Evolutionary conservation across 2,329 filamentous ascomycete genomes (phyloP).

Genomic region (Tympanopsis confertula): DNA sequence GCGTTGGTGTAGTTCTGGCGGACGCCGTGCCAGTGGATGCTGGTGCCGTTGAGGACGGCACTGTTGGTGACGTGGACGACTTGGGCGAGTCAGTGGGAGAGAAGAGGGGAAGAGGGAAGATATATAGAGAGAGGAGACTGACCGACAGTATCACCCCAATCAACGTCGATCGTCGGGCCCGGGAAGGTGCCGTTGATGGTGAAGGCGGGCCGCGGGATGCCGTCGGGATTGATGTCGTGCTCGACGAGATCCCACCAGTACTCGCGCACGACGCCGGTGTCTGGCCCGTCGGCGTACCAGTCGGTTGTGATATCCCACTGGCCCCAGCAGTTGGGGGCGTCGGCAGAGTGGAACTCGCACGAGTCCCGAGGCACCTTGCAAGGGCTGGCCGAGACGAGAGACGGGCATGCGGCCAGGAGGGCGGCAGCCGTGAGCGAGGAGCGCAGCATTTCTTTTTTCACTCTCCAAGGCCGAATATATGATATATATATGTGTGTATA

Average conservation of each 20-base stretch:
- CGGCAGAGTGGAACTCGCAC: not conserved
- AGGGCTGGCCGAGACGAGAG: not conserved
- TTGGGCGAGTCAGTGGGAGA: not conserved
- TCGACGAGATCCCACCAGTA: constrained; percentile 30
- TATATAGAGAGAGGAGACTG: too few species aligned
- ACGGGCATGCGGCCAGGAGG: not conserved
- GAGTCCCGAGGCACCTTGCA: not conserved
- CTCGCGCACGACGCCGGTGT: constrained; percentile 17
- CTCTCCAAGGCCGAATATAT: too few species aligned
- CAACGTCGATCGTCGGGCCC: constrained; percentile 29
- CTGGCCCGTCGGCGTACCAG: constrained; percentile 13
- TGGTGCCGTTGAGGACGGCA: constrained; percentile 28
- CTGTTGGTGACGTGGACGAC: constrained; percentile 20
- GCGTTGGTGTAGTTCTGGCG: constrained; percentile 25
- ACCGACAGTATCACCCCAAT: constrained; percentile 16
- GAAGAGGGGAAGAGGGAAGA: too few species aligned
- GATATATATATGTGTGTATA: too few species aligned
- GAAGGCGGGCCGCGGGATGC: constrained; percentile 22
- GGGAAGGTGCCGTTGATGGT: constrained; percentile 32
- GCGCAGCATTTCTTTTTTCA: too few species aligned
- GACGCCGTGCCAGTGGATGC: constrained; percentile 39
- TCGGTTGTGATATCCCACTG: constrained; percentile 16
- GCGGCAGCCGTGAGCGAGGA: too few species aligned
- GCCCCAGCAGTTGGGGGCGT: constrained; percentile 11
- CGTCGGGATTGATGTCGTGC: constrained; percentile 29